A percentile compares a stretch with the other conserved stretches of the same genome.
These are phyloP conservation scores for Cephaloascus fragrans DNA, from an alignment of 805 yeast species.

Conservation along the genomic window DNA sequence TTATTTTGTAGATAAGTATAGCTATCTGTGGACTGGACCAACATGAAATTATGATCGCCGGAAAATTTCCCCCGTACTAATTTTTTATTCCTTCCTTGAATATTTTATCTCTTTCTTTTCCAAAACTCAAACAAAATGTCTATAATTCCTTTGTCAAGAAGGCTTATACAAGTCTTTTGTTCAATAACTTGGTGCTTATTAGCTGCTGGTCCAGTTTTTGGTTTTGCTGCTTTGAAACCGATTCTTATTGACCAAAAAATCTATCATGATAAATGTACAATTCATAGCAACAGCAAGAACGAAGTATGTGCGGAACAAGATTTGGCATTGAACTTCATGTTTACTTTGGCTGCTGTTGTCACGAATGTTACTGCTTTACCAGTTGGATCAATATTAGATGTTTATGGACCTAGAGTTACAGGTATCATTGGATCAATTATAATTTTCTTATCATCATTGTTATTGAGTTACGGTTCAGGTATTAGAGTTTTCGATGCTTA, in stretches of 20 bases:
- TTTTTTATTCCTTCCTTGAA: no score
- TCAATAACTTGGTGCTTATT: slow-evolving; percentile 81
- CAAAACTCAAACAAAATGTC: no score
- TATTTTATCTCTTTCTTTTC: no score
- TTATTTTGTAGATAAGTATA: no score
- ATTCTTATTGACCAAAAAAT: slow-evolving; percentile 70
- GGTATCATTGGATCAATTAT: slow-evolving; percentile 65
- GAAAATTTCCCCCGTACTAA: no score
- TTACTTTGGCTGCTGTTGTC: slow-evolving; percentile 78
- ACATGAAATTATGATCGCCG: no score
- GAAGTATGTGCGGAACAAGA: slow-evolving; percentile 67
- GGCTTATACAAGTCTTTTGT: slow-evolving; percentile 52
- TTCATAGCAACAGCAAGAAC: slow-evolving; percentile 8
- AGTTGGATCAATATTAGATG: slow-evolving; percentile 74
- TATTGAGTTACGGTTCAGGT: slow-evolving; percentile 27
- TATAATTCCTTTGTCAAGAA: slow-evolving; percentile 3
- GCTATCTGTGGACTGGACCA: no score
- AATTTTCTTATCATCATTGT: slow-evolving; percentile 45
- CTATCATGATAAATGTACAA: slow-evolving; percentile 51
- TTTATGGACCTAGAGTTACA: slow-evolving; percentile 70
- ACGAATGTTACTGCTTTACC: slow-evolving; percentile 78
- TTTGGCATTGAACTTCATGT: slow-evolving; percentile 68
- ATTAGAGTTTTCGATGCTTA: slow-evolving; percentile 48
- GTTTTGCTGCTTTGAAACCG: slow-evolving; percentile 92
- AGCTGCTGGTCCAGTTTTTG: slow-evolving; percentile 92